Evolutionary conservation across 2,329 filamentous ascomycete genomes (phyloP).

Genomic region (Aureobasidium sp.): DNA sequence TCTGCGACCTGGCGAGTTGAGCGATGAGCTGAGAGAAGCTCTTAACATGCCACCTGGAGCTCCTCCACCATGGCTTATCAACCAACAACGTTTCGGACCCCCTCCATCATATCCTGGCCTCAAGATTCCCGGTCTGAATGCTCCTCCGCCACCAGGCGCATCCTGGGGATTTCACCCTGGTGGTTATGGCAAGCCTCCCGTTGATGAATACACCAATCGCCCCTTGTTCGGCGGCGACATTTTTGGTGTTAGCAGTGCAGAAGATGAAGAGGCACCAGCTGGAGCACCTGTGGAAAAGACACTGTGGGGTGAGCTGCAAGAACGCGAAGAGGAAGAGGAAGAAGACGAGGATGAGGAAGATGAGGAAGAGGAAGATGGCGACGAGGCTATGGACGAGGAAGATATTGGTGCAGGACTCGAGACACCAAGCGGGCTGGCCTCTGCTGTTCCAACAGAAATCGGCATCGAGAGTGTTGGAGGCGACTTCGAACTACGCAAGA

Average conservation of each 20-base stretch:
- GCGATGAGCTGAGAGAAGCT: slow-evolving; percentile 82
- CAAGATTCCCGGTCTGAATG: slow-evolving; percentile 90
- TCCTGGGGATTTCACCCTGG: slow-evolving; percentile 94
- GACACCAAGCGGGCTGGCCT: slow-evolving; percentile 71
- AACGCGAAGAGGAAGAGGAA: slow-evolving; percentile 66
- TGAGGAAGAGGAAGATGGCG: slow-evolving; percentile 64
- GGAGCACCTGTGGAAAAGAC: slow-evolving; percentile 80
- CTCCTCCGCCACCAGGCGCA: slow-evolving; percentile 79
- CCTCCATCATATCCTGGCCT: slow-evolving; percentile 93
- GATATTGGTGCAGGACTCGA: slow-evolving; percentile 60
- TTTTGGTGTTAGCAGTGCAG: slow-evolving; percentile 67
- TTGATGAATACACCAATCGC: slow-evolving; percentile 77
- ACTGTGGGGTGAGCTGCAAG: slow-evolving; percentile 87
- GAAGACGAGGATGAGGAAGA: slow-evolving; percentile 59
- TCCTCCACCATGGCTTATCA: slow-evolving; percentile 94
- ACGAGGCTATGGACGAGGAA: slow-evolving; percentile 67
- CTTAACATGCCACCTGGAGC: slow-evolving; percentile 89
- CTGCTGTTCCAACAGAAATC: slow-evolving; percentile 73
- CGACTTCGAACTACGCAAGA: slow-evolving; percentile 87
- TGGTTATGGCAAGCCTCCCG: slow-evolving; percentile 90
- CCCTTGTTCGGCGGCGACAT: slow-evolving; percentile 92
- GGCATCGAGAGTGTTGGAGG: slow-evolving; percentile 70
- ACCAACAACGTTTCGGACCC: slow-evolving; percentile 88
- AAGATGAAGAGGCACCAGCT: slow-evolving; percentile 49
- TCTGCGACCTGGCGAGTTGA: slow-evolving; percentile 82